Evolutionary conservation across 164 flowering plant genomes (phyloP).

Genomic region (Magnolia sinica): DNA sequence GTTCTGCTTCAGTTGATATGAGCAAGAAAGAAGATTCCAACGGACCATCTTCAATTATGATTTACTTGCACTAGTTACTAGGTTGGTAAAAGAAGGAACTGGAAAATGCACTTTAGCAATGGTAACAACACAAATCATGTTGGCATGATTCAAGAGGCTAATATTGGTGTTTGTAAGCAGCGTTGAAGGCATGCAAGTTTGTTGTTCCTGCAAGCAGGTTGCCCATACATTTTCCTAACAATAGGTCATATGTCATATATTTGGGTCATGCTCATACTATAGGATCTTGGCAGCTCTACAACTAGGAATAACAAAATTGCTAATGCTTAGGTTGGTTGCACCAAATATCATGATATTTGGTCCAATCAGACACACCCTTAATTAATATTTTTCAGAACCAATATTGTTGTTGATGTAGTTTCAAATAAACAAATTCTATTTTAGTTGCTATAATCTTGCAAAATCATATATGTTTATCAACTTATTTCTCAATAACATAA

Average conservation of each 20-base stretch:
- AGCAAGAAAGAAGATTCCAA: neutral
- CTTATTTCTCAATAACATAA: too few species aligned
- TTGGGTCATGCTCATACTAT: neutral
- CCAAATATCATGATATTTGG: too few species aligned
- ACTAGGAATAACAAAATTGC: too few species aligned
- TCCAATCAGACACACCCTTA: neutral
- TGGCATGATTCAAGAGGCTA: constrained; percentile 99
- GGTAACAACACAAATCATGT: constrained; percentile 99
- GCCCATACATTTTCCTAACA: neutral
- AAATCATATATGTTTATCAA: too few species aligned
- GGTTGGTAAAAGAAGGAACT: constrained; percentile 90
- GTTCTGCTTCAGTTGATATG: neutral
- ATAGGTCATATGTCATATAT: neutral
- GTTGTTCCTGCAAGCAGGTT: constrained; percentile 16
- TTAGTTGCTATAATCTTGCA: neutral
- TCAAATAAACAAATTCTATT: neutral
- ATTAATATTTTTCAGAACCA: neutral
- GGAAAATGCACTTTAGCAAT: constrained; percentile 85
- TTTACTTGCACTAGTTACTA: constrained; percentile 59
- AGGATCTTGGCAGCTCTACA: neutral
- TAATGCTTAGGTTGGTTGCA: too few species aligned
- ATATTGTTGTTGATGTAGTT: neutral
- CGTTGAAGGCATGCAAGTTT: constrained; percentile 99
- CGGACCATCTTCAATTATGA: neutral
- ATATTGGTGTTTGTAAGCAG: constrained; percentile 97